Evolutionary conservation across 2,329 filamentous ascomycete species (phyloP), one percentile per base, ranked within the genome.

Genomic region (Xylaria sp.): DNA sequence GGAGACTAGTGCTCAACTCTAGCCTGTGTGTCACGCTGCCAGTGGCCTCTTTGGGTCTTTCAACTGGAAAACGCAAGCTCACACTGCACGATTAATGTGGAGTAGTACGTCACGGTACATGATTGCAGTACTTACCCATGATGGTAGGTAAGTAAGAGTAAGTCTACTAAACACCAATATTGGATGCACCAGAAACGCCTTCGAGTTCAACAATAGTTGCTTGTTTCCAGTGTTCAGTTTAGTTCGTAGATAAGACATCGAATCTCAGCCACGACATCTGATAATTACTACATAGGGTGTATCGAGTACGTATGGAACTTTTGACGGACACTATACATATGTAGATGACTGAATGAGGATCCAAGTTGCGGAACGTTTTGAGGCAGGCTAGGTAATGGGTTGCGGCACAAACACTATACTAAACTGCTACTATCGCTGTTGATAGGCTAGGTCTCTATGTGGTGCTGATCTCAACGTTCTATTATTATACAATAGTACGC

Each of bases 401-500:
- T 48, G 43, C 20, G 43, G n/a, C 43, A 48, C 43, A 20, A 48
- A n/a, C 15, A 46, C 7, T 23, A 49, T 25, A 49, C 46, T 20
- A 20, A 3, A 20, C n/a, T 7, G 3, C n/a, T 48, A 48, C 7
- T n/a, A 20, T 9, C 33, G 9, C n/a, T n/a, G 23, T 41, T n/a
- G 20, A 43, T 57, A 57, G 36, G 36, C 13, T 12, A 39, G 20
- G 12, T 13, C 10, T 28, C 25, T 20, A 13, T 60, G 31, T 25
- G 31, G 20, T 39, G 36, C 60, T 49, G 49, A 60, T 25, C 48
- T 58, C 28, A 49, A 43, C 23, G 28, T 67, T 65, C 66, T 68
- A 65, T 68, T 56, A 68, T 65, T 68, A 68, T 64, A 64, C 60
- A 33, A 20, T 23, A 25, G 33, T 64, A 43, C 54, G 33, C 23